Percentiles rank a stretch among this genome's conserved stretches.
These are phyloP conservation scores for Protomyces arabidopsidicola DNA, from an alignment of 1,139 yeast genomes.

Conservation along the genomic window DNA sequence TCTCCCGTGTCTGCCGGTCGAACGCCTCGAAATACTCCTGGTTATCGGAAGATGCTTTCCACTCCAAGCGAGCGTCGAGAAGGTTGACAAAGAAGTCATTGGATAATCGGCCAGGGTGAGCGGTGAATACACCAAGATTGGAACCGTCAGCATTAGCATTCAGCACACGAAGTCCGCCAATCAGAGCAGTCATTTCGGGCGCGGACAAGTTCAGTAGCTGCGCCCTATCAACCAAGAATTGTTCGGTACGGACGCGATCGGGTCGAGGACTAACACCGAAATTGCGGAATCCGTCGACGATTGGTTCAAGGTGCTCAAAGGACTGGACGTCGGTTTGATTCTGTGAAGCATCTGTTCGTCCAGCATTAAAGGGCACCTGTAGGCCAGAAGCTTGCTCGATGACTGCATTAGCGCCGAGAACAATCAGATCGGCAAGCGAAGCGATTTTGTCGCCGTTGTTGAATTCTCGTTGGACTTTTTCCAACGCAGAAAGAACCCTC, in stretches of 20 bases:
- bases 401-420: neutral
- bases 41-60: neutral
- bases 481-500: neutral
- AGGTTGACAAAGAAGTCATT: neutral
- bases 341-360: neutral
- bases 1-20: neutral
- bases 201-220: neutral
- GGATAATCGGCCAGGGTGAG: neutral
- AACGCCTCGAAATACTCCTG: neutral
- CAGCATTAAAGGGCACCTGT: neutral
- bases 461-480: neutral
- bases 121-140: neutral
- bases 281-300: neutral
- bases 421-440: neutral
- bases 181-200: neutral
- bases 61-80: neutral
- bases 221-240: neutral
- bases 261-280: neutral
- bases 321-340: neutral
- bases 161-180: neutral
- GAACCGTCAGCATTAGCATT: neutral
- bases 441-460: neutral
- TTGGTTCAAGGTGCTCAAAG: neutral
- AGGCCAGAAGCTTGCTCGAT: neutral
- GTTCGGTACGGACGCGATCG: neutral